Conservation (phyloP, 208 protist genomes). For the Trypanosoma conorhini region DNA sequence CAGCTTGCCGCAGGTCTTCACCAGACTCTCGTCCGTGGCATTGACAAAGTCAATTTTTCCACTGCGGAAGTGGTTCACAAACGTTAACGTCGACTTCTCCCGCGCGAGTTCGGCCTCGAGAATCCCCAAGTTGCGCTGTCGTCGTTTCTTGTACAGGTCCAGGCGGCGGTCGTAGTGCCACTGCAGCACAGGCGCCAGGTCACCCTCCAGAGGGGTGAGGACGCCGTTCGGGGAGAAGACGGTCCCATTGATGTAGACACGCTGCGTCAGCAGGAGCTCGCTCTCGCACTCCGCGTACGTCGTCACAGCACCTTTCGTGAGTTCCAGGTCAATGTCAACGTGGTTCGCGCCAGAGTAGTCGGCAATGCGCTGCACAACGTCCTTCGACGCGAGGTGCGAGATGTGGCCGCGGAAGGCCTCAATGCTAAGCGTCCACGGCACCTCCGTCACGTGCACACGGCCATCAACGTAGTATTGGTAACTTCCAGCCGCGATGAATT, state of each 20-base stretch:
- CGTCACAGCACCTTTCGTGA: conserved; percentile 51
- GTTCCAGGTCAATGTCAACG: conserved; percentile 87
- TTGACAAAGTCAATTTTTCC: conserved; percentile 87
- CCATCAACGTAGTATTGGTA: conserved; percentile 68
- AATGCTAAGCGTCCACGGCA: conserved; percentile 76
- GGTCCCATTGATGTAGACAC: conserved; percentile 84
- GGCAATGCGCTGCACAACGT: conserved; percentile 86
- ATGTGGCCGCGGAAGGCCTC: conserved; percentile 79
- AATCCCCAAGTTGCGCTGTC: conserved; percentile 67
- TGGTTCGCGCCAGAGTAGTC: conserved; percentile 92
- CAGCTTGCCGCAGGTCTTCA: conserved; percentile 65
- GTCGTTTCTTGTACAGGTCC: conserved; percentile 86
- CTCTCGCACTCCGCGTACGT: conserved; percentile 80
- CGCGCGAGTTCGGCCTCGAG: conserved; percentile 70
- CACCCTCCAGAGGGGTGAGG: conserved; percentile 72
- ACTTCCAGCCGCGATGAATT: conserved; percentile 77
- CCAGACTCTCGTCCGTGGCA: conserved; percentile 75
- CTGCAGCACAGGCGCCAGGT: conserved; percentile 78
- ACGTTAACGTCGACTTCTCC: conserved; percentile 74
- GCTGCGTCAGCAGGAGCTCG: conserved; percentile 68
- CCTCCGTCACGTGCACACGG: conserved; percentile 75
- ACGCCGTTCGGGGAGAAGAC: conserved; percentile 84
- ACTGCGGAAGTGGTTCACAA: conserved; percentile 83
- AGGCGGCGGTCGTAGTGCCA: conserved; percentile 93
- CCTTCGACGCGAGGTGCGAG: conserved; percentile 59